Conservation (phyloP, 192 early-diverging fungal genomes). For the Backusella tarrabulga region DNA sequence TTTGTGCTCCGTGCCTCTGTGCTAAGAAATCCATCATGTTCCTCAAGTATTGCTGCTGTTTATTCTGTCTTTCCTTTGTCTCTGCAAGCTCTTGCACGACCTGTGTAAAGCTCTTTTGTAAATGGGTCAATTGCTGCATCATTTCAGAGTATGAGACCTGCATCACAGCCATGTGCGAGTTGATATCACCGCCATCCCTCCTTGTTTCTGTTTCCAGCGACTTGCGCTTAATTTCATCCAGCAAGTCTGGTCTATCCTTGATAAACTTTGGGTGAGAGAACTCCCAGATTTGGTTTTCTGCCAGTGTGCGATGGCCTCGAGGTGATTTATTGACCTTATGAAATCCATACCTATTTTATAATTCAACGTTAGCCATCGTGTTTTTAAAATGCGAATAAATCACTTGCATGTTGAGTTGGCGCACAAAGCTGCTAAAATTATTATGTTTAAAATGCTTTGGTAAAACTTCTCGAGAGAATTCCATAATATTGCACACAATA, state of each 20-base stretch:
- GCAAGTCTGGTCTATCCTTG: constrained; percentile 68
- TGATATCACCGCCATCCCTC: constrained; percentile 72
- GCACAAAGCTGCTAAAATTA: constrained; percentile 88
- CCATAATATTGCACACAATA: constrained; percentile 86
- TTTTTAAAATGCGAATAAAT: constrained; percentile 10
- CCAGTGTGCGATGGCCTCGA: constrained; percentile 78
- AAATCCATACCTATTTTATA: constrained; percentile 71
- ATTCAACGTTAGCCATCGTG: neutral
- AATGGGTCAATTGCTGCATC: constrained; percentile 64
- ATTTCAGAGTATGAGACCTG: constrained; percentile 75
- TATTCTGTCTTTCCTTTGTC: constrained; percentile 59
- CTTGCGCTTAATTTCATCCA: constrained; percentile 91
- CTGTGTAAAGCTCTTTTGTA: constrained; percentile 72
- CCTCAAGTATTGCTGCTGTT: constrained; percentile 68
- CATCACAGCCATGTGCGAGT: constrained; percentile 73
- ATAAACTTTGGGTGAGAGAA: constrained; percentile 84
- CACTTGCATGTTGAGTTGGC: constrained; percentile 79
- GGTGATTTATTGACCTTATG: constrained; percentile 92
- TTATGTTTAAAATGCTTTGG: constrained; percentile 94
- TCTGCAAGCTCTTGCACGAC: constrained; percentile 73
- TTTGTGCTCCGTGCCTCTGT: constrained; percentile 26
- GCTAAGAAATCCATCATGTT: constrained; percentile 63
- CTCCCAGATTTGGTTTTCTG: constrained; percentile 91
- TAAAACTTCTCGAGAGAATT: constrained; percentile 85
- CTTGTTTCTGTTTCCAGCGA: constrained; percentile 84